Evolutionary conservation across 2,329 filamentous ascomycete genomes (phyloP).

Genomic region (Fusarium beomiforme): DNA sequence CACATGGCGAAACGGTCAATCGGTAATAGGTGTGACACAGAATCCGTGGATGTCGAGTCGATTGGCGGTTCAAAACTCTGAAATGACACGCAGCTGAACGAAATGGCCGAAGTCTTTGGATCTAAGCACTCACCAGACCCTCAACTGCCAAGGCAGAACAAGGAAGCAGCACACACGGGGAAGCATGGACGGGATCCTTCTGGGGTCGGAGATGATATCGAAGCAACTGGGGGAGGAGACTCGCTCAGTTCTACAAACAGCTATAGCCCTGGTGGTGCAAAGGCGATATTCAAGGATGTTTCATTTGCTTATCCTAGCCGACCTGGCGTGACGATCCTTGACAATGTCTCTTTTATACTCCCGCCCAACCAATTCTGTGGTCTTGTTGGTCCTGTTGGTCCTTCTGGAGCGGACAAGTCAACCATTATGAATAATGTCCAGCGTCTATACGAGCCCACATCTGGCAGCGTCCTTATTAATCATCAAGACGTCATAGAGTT

Average conservation of each 20-base stretch:
- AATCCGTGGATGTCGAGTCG: conserved; percentile 42
- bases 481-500: conserved; percentile 56
- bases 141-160: neutral
- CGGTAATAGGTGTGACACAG: conserved; percentile 41
- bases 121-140: conserved; percentile 1
- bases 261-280: conserved; percentile 48
- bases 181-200: conserved; percentile 13
- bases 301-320: conserved; percentile 73
- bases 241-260: conserved; percentile 27
- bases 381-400: conserved; percentile 71
- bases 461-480: conserved; percentile 54
- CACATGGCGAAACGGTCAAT: conserved; percentile 58
- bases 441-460: conserved; percentile 57
- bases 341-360: conserved; percentile 65
- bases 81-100: conserved; percentile 8
- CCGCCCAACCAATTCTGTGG: conserved; percentile 69
- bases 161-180: conserved; percentile 11
- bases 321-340: conserved; percentile 66
- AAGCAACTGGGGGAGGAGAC: conserved; percentile 47
- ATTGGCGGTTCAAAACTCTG: conserved; percentile 24
- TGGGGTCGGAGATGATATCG: conserved; percentile 48
- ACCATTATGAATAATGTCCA: conserved; percentile 68
- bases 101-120: conserved; percentile 23
- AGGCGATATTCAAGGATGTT: conserved; percentile 66
- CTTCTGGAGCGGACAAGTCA: conserved; percentile 73